Evolutionary conservation across 306 rosid species (phyloP), one percentile per base, ranked within the genome.

Genomic region (Glycine latifolia): DNA sequence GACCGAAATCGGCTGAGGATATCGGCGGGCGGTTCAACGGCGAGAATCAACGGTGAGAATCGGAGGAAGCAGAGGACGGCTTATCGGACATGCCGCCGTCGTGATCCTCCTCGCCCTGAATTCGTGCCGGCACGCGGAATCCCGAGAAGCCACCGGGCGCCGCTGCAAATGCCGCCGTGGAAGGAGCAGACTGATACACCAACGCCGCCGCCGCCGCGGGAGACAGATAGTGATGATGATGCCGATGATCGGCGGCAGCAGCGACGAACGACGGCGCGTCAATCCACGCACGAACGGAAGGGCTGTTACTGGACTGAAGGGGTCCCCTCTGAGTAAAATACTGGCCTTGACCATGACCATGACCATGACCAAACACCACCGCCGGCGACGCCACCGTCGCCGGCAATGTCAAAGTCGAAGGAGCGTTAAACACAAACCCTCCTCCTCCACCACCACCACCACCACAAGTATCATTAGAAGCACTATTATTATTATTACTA

Each of bases 271-370:
- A 72, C 26, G 91, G 89, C 49, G 79, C 84, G 83, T 94, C 95
- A 56, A 89, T 86, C 94, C 92, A 87, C 80, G 93, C 96, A 83
- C 95, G 97, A 87, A 89, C 55, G 67, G 92, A 85, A 58, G 94
- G 93, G 78, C 72, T 84, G 94, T 91, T 87, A 92, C 98, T 94
- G 98, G 98, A 94, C 98, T 94, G 98, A 94, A 92, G 98, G 98
- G 97, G 93, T 88, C 98, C 98, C 98, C 97, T 91, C 96, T 94
- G 97, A 75, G 89, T 84, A 88, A 89, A 70, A 83, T 86, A 89
- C 86, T 94, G 91, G 81, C 77, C 82, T 78, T 62, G 68, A 13
- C 69, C 69, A 5, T 88, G 14, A 5, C 69, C 69, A 5, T 88
- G 14, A 5, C 67, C 67, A 6, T 89, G 91, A 82, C 91, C 85